phyloP scores from a whole-genome alignment of 202 grass and related monocot genomes.

The Schoenoplectus triqueter region DNA sequence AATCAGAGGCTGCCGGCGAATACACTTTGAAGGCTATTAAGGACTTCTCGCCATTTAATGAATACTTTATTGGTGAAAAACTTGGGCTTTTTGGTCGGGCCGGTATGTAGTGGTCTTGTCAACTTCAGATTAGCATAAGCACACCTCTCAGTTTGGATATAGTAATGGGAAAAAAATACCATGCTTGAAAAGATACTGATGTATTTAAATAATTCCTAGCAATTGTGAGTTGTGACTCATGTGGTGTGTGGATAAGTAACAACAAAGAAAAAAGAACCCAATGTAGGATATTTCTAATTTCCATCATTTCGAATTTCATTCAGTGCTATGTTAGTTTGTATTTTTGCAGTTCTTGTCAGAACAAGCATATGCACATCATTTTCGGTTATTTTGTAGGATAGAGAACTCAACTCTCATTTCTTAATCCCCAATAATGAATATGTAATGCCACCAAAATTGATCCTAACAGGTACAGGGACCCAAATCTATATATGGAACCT shows the following conservation, averaged over 20 bases:
- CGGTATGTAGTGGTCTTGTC: conserved; percentile 19
- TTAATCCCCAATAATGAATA: not conserved
- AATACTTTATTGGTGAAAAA: conserved; percentile 88
- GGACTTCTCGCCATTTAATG: conserved; percentile 82
- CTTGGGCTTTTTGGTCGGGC: conserved; percentile 66
- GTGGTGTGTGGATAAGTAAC: not conserved
- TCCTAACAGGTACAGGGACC: conserved; percentile 55
- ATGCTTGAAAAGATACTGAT: not conserved
- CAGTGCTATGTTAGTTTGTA: not conserved
- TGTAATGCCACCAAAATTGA: conserved; percentile 12
- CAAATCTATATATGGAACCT: conserved; percentile 96
- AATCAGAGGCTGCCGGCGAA: conserved; percentile 61
- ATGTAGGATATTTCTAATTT: not conserved
- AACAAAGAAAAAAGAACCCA: not conserved
- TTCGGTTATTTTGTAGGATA: not conserved
- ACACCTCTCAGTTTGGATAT: not conserved
- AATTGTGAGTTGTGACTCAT: conserved; percentile 6
- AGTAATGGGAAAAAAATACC: not conserved
- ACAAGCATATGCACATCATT: not conserved
- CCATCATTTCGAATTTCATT: not conserved
- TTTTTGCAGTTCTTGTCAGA: conserved; percentile 16
- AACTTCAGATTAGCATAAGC: conserved; percentile 17
- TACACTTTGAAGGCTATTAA: conserved; percentile 72
- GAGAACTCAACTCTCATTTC: conserved; percentile 4
- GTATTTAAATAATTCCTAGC: not conserved